Percentiles rank a stretch among this genome's conserved stretches.
These are phyloP conservation scores for Albatrellus ellisii DNA, from an alignment of 768 basidiomycete species.

Conservation along the genomic window DNA sequence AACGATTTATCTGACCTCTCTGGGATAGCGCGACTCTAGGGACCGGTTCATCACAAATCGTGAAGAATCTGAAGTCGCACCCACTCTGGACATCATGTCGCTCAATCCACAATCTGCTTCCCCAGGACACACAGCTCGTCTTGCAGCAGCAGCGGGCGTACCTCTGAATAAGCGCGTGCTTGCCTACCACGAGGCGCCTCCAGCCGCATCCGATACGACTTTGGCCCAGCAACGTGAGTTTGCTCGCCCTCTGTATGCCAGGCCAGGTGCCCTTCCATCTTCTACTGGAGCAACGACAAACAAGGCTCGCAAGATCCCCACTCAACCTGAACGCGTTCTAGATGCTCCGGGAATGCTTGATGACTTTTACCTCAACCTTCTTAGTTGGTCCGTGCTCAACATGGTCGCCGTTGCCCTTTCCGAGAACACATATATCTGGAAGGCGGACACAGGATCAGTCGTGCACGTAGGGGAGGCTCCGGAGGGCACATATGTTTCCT, in stretches of 20 bases:
- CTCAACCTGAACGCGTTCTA: conserved; percentile 83
- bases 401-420: conserved; percentile 83
- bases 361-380: conserved; percentile 93
- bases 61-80: conserved; percentile 40
- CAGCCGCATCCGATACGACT: conserved; percentile 62
- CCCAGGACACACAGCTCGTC: conserved; percentile 66
- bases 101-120: conserved; percentile 47
- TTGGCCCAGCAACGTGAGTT: conserved; percentile 68
- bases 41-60: conserved; percentile 66
- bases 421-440: conserved; percentile 86
- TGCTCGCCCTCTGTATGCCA: conserved; percentile 62
- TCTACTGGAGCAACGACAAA: conserved; percentile 51
- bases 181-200: conserved; percentile 80
- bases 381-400: conserved; percentile 83
- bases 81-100: conserved; percentile 51
- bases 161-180: conserved; percentile 73
- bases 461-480: conserved; percentile 62
- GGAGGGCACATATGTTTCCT: conserved; percentile 62
- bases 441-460: conserved; percentile 82
- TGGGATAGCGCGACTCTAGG: conserved; percentile 34
- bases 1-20: conserved; percentile 10
- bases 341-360: conserved; percentile 91
- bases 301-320: conserved; percentile 74
- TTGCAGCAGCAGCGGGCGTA: conserved; percentile 64
- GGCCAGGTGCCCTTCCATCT: conserved; percentile 46